Conservation (phyloP, 352 stramenopile genomes). For the Pythium utonaiense region DNA sequence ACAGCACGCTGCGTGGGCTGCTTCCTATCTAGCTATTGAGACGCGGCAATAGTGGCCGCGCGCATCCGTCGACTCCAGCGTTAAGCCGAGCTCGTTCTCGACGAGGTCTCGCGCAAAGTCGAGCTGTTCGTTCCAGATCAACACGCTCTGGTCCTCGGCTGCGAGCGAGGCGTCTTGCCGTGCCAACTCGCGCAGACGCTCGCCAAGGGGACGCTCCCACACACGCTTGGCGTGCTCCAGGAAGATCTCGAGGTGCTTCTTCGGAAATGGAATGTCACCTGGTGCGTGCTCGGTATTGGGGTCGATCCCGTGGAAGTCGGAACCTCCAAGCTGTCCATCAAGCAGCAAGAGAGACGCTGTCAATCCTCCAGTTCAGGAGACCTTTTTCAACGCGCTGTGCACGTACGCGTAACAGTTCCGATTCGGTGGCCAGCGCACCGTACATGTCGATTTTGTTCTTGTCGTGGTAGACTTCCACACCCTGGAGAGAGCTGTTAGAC, state of each 20-base stretch:
- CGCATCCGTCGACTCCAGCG: slow-evolving; percentile 7
- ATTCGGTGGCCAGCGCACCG: slow-evolving; percentile 68
- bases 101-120: slow-evolving; percentile 19
- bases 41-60: slow-evolving; percentile 23
- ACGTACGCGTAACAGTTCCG: slow-evolving; percentile 59
- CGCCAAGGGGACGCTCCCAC: slow-evolving; percentile 60
- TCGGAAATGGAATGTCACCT: slow-evolving; percentile 73
- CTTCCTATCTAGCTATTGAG: slow-evolving; percentile 16
- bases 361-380: too few relatives aligned
- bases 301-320: slow-evolving; percentile 85
- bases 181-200: slow-evolving; percentile 27
- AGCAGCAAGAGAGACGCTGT: neutral
- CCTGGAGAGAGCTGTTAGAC: slow-evolving; percentile 27
- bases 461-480: slow-evolving; percentile 82
- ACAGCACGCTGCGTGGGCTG: too few relatives aligned
- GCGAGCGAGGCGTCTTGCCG: neutral
- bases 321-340: slow-evolving; percentile 54
- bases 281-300: slow-evolving; percentile 59
- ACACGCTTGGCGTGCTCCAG: slow-evolving; percentile 61
- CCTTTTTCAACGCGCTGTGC: neutral
- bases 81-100: slow-evolving; percentile 12
- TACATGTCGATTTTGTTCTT: slow-evolving; percentile 82
- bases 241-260: slow-evolving; percentile 66
- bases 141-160: slow-evolving; percentile 7
- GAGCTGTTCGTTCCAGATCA: slow-evolving; percentile 31